Conservation (phyloP, 2,329 filamentous ascomycete species). For the Sarocladiaceae sp. region DNA sequence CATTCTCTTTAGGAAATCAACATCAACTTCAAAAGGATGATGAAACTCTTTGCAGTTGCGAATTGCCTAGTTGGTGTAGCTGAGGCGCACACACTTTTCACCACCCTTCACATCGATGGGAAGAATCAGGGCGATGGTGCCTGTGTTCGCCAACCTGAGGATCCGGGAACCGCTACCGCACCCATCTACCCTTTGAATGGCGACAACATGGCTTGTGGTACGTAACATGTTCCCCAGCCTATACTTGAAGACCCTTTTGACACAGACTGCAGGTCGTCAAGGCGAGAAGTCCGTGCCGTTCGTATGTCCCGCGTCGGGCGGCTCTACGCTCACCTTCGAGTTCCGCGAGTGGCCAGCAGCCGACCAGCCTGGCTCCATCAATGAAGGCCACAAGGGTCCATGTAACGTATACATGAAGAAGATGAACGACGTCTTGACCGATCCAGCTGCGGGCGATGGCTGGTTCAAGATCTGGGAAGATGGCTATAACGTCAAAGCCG, state of each 20-base stretch:
- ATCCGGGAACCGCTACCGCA: slow-evolving; percentile 45
- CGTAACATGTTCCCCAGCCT: slow-evolving; percentile 19
- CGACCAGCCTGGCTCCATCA: slow-evolving; percentile 50
- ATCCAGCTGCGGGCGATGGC: slow-evolving; percentile 55
- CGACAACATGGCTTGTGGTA: slow-evolving; percentile 68
- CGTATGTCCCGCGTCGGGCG: slow-evolving; percentile 45
- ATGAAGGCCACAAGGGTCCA: slow-evolving; percentile 60
- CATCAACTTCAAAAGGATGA: too few relatives aligned
- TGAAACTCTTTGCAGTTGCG: slow-evolving; percentile 27
- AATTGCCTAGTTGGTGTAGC: slow-evolving; percentile 33
- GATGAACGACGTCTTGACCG: slow-evolving; percentile 49
- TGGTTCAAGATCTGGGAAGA: slow-evolving; percentile 79
- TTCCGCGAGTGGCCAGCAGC: slow-evolving; percentile 60
- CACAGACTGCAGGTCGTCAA: slow-evolving; percentile 31
- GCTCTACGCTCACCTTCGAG: slow-evolving; percentile 59
- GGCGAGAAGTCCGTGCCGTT: slow-evolving; percentile 41
- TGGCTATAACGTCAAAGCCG: slow-evolving; percentile 52
- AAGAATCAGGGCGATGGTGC: slow-evolving; percentile 65
- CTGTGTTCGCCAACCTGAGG: slow-evolving; percentile 63
- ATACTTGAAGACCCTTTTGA: neutral
- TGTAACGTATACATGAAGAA: slow-evolving; percentile 73
- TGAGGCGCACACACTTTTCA: slow-evolving; percentile 58
- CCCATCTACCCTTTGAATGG: slow-evolving; percentile 56
- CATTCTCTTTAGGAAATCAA: neutral
- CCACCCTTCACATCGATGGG: slow-evolving; percentile 58